phyloP scores from a whole-genome alignment of 73 alveolate species.

The Tetrahymena borealis region DNA sequence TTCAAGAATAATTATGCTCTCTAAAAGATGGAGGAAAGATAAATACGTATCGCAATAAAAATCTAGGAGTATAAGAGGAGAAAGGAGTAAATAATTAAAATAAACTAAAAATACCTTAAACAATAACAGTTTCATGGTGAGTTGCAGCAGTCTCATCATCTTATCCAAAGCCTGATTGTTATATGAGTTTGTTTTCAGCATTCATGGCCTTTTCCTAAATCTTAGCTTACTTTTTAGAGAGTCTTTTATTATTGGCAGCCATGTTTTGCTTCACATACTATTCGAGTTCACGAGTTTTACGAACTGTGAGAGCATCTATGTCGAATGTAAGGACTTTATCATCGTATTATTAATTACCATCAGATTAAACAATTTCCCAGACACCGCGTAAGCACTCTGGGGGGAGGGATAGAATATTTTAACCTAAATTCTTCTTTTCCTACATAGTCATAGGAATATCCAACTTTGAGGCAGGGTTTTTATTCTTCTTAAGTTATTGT shows the following conservation, averaged over 20 bases:
- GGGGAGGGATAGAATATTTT: slow-evolving; percentile 16
- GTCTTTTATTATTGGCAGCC: not conserved
- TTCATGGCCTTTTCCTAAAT: not conserved
- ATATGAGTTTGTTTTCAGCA: not conserved
- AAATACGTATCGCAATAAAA: too few relatives aligned
- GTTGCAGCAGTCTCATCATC: not conserved
- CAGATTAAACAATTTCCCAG: slow-evolving; percentile 32
- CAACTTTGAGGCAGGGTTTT: slow-evolving; percentile 5
- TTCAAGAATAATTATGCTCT: too few relatives aligned
- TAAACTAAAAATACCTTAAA: not conserved
- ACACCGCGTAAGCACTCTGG: slow-evolving; percentile 40
- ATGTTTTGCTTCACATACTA: slow-evolving; percentile 25
- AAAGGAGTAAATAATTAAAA: too few relatives aligned
- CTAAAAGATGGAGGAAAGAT: too few relatives aligned
- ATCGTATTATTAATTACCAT: not conserved
- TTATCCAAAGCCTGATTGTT: not conserved
- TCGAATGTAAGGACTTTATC: slow-evolving; percentile 1
- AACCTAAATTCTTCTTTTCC: slow-evolving; percentile 28
- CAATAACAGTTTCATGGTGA: not conserved
- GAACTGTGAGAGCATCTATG: slow-evolving; percentile 30
- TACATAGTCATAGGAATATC: slow-evolving; percentile 35
- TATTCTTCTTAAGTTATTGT: not conserved
- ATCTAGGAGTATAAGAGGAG: too few relatives aligned
- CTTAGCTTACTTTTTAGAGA: not conserved
- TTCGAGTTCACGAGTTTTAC: slow-evolving; percentile 37